Evolutionary conservation across 2,329 filamentous ascomycete species (phyloP), one percentile per base, ranked within the genome.

Genomic region (Fonsecaea multimorphosa): DNA sequence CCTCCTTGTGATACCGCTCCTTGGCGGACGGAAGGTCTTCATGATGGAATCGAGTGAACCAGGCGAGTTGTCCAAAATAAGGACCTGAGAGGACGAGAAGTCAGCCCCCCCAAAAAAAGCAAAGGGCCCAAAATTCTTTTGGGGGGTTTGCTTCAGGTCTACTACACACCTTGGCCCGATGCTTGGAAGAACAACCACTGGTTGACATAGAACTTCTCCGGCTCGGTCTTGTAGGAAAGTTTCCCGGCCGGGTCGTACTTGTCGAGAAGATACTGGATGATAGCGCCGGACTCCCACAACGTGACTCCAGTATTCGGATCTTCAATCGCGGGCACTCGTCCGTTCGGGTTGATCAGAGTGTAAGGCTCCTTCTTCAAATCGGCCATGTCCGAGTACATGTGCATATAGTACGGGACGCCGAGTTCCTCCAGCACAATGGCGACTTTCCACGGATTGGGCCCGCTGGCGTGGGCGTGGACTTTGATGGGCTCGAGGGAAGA

Each of bases 161-260:
- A n/a, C n/a, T n/a, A n/a, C n/a, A n/a, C n/a, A n/a, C n/a, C 82
- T 68, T 84, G 82, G 6, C 81, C 81, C 1, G 76, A 76, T 46
- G 74, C 73, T 72, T 84, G 81, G 73, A 78, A 82, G 69, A 77
- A 76, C 2, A 83, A 75, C 77, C 79, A 83, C 49, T 82, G 79
- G 65, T 78, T 79, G 5, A 77, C 76, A 1, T 76, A 72, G 66
- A 77, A 79, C 55, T 72, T 73, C 44, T 82, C 79, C 2, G 75
- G 73, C 3, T 71, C 73, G 0, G 70, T 55, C 6, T 58, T 19
- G 68, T 79, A 82, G 46, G 74, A 77, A 31, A 83, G 63, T 52
- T 74, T 76, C 38, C 74, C 68, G 0, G 77, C 71, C n/a, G 69
- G 77, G 71, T 84, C 81, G 74, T 84, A 81, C 14, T 68, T 73